phyloP scores from a whole-genome alignment of 495 filamentous ascomycete genomes.

The Symbiotaphrina buchneri region DNA sequence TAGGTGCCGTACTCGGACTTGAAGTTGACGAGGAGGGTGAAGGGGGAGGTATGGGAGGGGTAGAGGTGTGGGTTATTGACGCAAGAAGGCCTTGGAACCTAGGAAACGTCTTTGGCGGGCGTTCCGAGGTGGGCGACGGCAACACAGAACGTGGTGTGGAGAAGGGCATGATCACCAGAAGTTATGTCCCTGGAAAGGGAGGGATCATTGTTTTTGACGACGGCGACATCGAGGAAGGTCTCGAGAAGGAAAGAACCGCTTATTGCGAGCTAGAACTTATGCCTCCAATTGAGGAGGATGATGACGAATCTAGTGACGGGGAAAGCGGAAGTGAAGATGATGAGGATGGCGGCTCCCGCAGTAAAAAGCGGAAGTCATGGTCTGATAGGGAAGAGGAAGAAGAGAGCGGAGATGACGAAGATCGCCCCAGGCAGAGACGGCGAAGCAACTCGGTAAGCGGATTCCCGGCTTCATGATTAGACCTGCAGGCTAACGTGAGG shows the following conservation, averaged over 20 bases:
- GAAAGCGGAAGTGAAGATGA: conserved; percentile 20
- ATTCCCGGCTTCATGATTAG: background rate
- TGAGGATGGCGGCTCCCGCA: conserved; percentile 13
- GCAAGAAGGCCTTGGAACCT: conserved; percentile 86
- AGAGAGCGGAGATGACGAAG: conserved; percentile 41
- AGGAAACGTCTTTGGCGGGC: conserved; percentile 69
- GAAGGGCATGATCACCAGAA: conserved; percentile 42
- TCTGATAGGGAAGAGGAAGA: conserved; percentile 45
- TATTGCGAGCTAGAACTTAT: conserved; percentile 67
- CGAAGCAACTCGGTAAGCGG: conserved; percentile 66
- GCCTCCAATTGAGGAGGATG: conserved; percentile 68
- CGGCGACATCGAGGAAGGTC: conserved; percentile 84
- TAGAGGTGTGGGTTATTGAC: conserved; percentile 91
- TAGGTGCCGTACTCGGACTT: conserved; percentile 51
- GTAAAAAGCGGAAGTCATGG: conserved; percentile 67
- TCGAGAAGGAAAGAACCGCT: conserved; percentile 49
- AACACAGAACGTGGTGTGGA: conserved; percentile 24
- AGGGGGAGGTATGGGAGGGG: conserved; percentile 39
- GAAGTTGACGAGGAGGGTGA: conserved; percentile 23
- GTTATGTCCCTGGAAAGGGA: conserved; percentile 53
- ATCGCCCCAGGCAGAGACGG: conserved; percentile 42
- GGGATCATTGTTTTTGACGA: conserved; percentile 89
- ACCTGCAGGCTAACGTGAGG: background rate
- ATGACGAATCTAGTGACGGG: conserved; percentile 16
- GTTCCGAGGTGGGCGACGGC: conserved; percentile 20